Evolutionary conservation across 306 rosid genomes (phyloP).

Genomic region (Dalbergia oliveri): DNA sequence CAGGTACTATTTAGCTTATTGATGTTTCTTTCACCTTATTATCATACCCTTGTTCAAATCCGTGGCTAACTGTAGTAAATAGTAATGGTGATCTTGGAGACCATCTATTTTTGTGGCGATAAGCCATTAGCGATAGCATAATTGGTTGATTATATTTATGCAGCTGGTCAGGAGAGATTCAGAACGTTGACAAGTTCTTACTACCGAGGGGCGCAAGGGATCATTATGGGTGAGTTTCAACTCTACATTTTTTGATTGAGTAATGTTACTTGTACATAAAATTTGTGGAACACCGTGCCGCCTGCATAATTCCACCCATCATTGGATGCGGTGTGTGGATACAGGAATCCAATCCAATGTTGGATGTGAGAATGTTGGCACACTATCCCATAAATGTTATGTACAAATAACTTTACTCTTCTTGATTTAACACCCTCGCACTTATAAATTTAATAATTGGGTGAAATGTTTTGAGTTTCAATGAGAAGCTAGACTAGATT

Average conservation of each 20-base stretch:
- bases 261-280: too few species aligned
- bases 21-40: constrained; percentile 3
- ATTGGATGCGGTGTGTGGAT: too few species aligned
- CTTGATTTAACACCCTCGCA: not conserved
- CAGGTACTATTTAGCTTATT: constrained; percentile 55
- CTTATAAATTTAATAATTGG: not conserved
- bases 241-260: not conserved
- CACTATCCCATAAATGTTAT: too few species aligned
- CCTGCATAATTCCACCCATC: too few species aligned
- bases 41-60: not conserved
- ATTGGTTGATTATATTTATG: constrained; percentile 44
- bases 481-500: not conserved
- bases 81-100: not conserved
- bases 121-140: not conserved
- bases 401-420: not conserved
- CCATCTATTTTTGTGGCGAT: not conserved
- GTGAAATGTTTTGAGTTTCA: constrained; percentile 6
- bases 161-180: constrained; percentile 99
- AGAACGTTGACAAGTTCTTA: constrained; percentile 96
- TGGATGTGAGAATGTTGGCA: too few species aligned
- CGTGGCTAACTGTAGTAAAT: not conserved
- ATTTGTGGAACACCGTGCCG: too few species aligned
- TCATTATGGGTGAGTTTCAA: constrained; percentile 84
- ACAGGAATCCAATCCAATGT: too few species aligned
- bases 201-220: constrained; percentile 96